Conservation (phyloP, 164 flowering plant species). For the Stephania japonica region DNA sequence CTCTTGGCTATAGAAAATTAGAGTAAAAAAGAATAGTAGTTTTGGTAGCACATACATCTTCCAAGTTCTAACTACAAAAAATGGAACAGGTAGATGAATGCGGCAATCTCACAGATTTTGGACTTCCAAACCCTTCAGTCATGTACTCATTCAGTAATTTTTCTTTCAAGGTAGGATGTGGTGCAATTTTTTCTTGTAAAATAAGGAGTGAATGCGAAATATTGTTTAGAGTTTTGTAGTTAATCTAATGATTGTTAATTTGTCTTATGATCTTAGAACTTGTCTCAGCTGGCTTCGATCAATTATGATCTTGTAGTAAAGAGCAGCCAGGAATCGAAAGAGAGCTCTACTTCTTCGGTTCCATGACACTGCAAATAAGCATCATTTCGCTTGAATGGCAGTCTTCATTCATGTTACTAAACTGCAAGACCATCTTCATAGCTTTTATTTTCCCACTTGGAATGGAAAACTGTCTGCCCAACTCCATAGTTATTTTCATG, state of each 20-base stretch:
- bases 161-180: constrained; percentile 79
- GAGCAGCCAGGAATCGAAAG: constrained; percentile 39
- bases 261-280: constrained; percentile 51
- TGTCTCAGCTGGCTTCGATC: constrained; percentile 96
- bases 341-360: not conserved
- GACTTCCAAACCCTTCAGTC: constrained; percentile 44
- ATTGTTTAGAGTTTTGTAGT: not conserved
- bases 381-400: not conserved
- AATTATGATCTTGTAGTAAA: constrained; percentile 75
- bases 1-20: too few relatives aligned
- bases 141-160: constrained; percentile 93
- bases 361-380: constrained; percentile 4
- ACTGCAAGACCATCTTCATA: not conserved
- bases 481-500: not conserved
- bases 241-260: not conserved
- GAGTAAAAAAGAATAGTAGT: not conserved
- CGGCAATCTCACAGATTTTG: constrained; percentile 72
- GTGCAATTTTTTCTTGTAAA: not conserved
- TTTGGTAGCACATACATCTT: not conserved
- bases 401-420: not conserved
- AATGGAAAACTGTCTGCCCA: not conserved
- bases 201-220: not conserved
- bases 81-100: constrained; percentile 79
- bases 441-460: not conserved
- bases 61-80: constrained; percentile 10